Conservation (phyloP, 2,329 filamentous ascomycete genomes). For the Penicillium frequentans region DNA sequence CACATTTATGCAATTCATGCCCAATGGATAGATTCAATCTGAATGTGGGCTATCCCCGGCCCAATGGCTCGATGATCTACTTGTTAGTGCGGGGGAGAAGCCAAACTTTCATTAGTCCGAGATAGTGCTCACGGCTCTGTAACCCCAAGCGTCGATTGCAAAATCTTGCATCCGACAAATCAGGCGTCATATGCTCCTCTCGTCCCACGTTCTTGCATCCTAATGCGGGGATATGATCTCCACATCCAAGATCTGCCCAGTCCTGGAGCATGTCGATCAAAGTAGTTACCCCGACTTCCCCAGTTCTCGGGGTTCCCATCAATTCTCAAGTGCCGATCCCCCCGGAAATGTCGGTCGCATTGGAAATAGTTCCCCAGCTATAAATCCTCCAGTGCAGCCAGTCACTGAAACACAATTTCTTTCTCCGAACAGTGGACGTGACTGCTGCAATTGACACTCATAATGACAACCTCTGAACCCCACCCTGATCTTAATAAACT, state of each 20-base stretch:
- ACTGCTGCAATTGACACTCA: not conserved
- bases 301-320: not conserved
- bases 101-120: slow-evolving; percentile 8
- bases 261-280: slow-evolving; percentile 1
- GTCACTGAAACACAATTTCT: not conserved
- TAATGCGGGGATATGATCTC: not conserved
- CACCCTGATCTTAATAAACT: not conserved
- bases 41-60: not conserved
- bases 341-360: not conserved
- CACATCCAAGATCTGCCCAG: not conserved
- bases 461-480: slow-evolving; percentile 1
- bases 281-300: not conserved
- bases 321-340: not conserved
- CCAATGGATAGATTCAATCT: not conserved
- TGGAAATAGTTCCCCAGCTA: not conserved
- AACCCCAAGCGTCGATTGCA: not conserved
- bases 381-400: not conserved
- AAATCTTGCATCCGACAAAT: not conserved
- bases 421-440: not conserved
- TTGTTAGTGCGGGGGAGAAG: not conserved
- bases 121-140: not conserved
- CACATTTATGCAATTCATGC: not conserved
- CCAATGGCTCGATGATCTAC: not conserved
- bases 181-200: not conserved
- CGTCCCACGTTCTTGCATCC: not conserved